phyloP scores from a whole-genome alignment of 495 filamentous ascomycete genomes.

The Aspergillus campestris region DNA sequence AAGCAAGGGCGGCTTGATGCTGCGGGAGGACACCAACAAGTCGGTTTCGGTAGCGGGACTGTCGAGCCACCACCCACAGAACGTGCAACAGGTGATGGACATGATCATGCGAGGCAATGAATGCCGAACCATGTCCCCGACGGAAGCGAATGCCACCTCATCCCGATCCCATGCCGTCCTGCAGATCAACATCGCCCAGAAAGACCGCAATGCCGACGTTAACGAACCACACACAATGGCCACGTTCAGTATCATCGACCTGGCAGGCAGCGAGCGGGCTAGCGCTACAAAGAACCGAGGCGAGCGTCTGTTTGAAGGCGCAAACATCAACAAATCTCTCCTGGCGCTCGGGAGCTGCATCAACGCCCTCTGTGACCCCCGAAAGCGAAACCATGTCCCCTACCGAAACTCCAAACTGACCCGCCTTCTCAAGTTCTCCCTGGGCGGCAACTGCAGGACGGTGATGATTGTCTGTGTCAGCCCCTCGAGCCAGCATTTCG shows the following conservation, averaged over 20 bases:
- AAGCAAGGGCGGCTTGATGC: constrained; percentile 80
- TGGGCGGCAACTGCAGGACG: constrained; percentile 96
- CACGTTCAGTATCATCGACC: constrained; percentile 94
- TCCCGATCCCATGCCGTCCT: constrained; percentile 98
- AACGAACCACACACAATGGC: constrained; percentile 97
- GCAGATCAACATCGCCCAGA: constrained; percentile 92
- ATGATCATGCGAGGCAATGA: constrained; percentile 97
- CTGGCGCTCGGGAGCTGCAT: constrained; percentile 95
- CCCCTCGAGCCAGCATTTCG: constrained; percentile 92
- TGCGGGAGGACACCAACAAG: constrained; percentile 91
- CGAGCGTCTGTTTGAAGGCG: constrained; percentile 83
- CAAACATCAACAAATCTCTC: constrained; percentile 98
- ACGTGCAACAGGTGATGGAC: constrained; percentile 94
- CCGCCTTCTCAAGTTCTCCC: constrained; percentile 88
- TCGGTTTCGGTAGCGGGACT: constrained; percentile 87
- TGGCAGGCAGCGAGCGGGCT: constrained; percentile 92
- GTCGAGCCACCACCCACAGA: constrained; percentile 81
- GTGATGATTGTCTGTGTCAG: constrained; percentile 99
- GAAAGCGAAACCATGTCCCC: constrained; percentile 88
- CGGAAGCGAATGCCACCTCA: constrained; percentile 94
- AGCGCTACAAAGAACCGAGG: constrained; percentile 96
- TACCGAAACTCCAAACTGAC: constrained; percentile 98
- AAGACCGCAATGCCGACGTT: constrained; percentile 85
- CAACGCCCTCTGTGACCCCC: constrained; percentile 92
- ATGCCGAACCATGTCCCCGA: constrained; percentile 90